Base-by-base conservation (phyloP, 306 rosid genomes). In the Quercus parvula region DNA sequence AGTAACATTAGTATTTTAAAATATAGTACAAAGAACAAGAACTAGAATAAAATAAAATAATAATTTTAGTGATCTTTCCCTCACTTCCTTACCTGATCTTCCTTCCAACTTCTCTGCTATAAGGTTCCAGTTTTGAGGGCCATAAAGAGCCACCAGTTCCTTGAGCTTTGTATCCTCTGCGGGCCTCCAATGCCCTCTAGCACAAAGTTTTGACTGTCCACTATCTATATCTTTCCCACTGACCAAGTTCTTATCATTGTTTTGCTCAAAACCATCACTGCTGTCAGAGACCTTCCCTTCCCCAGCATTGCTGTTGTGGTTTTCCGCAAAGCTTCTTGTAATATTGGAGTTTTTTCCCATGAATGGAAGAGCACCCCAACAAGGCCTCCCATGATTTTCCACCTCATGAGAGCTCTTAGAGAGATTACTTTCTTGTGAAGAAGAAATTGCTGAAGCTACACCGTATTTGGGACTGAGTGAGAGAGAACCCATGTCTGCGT, bases 121-220 rank as follows among this genome's bases (percentile, higher is more conserved):
- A 19, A 96, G 92, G 78, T 96, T 96, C 99, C 99, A 96, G 80
- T 96, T 96, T 67, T 96, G 99, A 75, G 99, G 98, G 61, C 99
- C 99, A 82, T 93, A 96, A 41, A 90, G 93, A 56, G 96, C 86
- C 0, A 96, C 99, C 35, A 96, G 97, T 41, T 96, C 99, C 84
- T 92, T 96, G 25, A 96, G 90, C 91, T 93, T 96, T 15, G 96
- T 68, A 77, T 96, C 99, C 83, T 96, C 99, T 4, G 98, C 99
- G 6, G 99, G 99, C 74, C 99, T 87, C 99, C 99, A 96, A 87
- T 96, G 99, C 24, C 99, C 99, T 86, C 99, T 93, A 57, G 94
- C 91, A 86, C 97, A 91, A 5, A 91, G 94, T 68, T 87, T 96
- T 24, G 94, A 88, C 77, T 91, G 99, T 5, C 88, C 97, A 57